Evolutionary conservation across 1,284 basidiomycete genomes (phyloP).

Genomic region (Cryptococcus sp.): DNA sequence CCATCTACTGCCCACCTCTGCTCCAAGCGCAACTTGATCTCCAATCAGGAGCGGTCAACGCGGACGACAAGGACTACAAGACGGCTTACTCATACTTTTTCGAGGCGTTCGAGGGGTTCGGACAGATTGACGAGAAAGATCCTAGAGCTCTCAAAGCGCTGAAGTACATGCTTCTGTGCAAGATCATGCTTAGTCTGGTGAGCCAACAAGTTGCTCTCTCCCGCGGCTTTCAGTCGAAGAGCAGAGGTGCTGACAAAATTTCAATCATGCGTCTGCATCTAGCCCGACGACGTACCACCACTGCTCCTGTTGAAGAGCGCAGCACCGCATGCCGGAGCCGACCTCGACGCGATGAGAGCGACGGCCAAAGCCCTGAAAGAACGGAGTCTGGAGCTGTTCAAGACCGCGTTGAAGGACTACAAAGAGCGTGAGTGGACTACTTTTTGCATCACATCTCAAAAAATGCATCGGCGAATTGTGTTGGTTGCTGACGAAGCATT

Average conservation of each 20-base stretch:
- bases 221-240: background rate
- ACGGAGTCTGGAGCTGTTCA: constrained; percentile 84
- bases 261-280: background rate
- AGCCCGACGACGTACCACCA: constrained; percentile 91
- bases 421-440: constrained; percentile 65
- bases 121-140: constrained; percentile 58
- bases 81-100: constrained; percentile 98
- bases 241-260: background rate
- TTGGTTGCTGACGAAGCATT: background rate
- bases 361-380: constrained; percentile 92
- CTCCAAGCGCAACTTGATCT: constrained; percentile 92
- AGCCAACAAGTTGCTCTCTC: constrained; percentile 40
- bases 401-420: constrained; percentile 83
- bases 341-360: constrained; percentile 93
- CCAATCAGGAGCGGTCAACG: constrained; percentile 88
- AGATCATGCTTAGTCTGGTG: constrained; percentile 94
- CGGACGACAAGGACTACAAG: constrained; percentile 97
- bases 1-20: constrained; percentile 94
- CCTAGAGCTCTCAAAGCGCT: constrained; percentile 71
- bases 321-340: constrained; percentile 72
- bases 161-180: constrained; percentile 98
- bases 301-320: constrained; percentile 86
- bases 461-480: background rate
- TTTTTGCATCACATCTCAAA: background rate
- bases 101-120: constrained; percentile 91